These are phyloP conservation scores for Aurinia saxatilis DNA, from an alignment of 345 rosid genomes.

Conservation along the genomic window DNA sequence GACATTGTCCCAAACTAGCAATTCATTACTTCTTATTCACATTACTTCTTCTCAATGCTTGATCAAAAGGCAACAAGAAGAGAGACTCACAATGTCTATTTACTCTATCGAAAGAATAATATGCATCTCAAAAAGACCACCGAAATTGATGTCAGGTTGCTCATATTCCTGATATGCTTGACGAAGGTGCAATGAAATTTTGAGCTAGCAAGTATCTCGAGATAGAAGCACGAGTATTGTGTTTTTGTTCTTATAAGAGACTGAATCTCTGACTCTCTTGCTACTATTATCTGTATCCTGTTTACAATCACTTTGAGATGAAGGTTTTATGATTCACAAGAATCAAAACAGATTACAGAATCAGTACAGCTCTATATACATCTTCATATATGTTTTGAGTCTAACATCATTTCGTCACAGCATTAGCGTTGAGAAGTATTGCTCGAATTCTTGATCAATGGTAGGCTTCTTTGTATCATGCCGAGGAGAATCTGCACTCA, in stretches of 20 bases:
- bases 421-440: slow-evolving; percentile 77
- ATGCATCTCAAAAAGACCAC: not conserved
- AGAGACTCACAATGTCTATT: not conserved
- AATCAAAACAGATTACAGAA: slow-evolving; percentile 16
- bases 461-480: slow-evolving; percentile 48
- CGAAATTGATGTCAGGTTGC: not conserved
- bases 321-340: slow-evolving; percentile 7
- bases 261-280: not conserved
- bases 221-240: not conserved
- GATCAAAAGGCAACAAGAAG: too few relatives aligned
- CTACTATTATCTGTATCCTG: not conserved
- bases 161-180: slow-evolving; percentile 1
- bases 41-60: too few relatives aligned
- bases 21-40: too few relatives aligned
- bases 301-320: slow-evolving; percentile 5
- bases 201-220: not conserved
- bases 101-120: not conserved
- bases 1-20: too few relatives aligned
- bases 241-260: not conserved
- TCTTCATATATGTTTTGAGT: not conserved
- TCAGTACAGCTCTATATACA: slow-evolving; percentile 14
- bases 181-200: not conserved
- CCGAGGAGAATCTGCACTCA: slow-evolving; percentile 44
- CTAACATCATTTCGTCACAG: slow-evolving; percentile 33
- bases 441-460: slow-evolving; percentile 91